Base-by-base conservation (phyloP, 345 rosid genomes). In the Hypericum androsaemum region DNA sequence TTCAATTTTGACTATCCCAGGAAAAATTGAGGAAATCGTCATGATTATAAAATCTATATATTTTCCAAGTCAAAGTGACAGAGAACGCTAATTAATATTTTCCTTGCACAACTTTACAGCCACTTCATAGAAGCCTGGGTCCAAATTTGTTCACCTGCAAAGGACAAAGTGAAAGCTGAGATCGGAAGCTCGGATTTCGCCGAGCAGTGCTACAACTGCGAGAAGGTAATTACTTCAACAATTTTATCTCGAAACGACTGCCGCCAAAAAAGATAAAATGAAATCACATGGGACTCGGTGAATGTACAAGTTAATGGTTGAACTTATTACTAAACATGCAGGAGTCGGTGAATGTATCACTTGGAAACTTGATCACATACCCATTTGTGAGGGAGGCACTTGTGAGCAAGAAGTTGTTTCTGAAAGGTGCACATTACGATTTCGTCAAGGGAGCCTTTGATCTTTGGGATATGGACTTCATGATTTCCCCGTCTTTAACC, bases 81-180 rank as follows among this genome's bases (percentile, higher is more conserved):
- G 47, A 38, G 43, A 13, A 60, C 35, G 43, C 48, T 22, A 16
- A 9, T 6, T 14, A 14, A 32, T 38, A 39, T 6, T 2, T 12
- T 58, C 48, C 2, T 58, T 5, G 12, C 12, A 48, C 22, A 32
- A 36, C 50, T 53, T 41, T 65, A 41, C 79, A 92, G 98, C 37
- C 94, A 92, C 5, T 92, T 92, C 68, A 88, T 92, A 17, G 99
- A 85, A 54, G 51, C 83, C 16, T 92, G 97, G 99, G 82, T 92
- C 57, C 66, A 74, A 43, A 88, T 92, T 43, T 78, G 99, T 56
- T 58, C 86, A 35, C 39, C 86, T 0, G 97, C 99, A 35, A 88
- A 71, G 78, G 53, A 66, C 53, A 92, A 66, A 78, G 83, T 86
- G 73, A 80, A 83, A 64, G 42, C 75, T 32, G 83, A 78, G 35